A percentile compares a stretch with the other conserved stretches of the same genome.
Conservation (phyloP, 257 asterid genomes). For the Plantago ovata region DNA sequence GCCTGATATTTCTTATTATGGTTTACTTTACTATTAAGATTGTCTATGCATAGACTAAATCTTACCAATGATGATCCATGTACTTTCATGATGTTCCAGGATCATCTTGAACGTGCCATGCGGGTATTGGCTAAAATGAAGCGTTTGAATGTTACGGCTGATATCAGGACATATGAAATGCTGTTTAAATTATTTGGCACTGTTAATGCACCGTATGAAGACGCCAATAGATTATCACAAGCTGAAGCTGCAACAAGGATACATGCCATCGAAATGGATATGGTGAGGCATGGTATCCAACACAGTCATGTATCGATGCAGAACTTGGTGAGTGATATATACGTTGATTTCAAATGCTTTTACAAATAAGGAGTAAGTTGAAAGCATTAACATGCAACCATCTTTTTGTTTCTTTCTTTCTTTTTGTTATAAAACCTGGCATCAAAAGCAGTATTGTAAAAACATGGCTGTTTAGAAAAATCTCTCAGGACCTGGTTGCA, state of each 20-base stretch:
- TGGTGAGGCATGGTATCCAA: constrained; percentile 67
- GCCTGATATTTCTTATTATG: no score
- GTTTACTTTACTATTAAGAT: no score
- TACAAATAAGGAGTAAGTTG: not conserved
- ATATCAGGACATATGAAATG: constrained; percentile 71
- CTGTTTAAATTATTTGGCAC: constrained; percentile 76
- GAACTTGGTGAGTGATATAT: constrained; percentile 53
- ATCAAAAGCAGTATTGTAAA: no score
- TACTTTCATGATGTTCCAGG: constrained; percentile 52
- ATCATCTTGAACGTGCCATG: constrained; percentile 73
- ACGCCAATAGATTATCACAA: constrained; percentile 54
- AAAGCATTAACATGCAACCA: not conserved
- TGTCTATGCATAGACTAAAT: no score
- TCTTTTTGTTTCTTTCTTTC: constrained; percentile 5
- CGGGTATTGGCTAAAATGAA: constrained; percentile 57
- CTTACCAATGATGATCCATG: constrained; percentile 1
- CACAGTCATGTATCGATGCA: constrained; percentile 61
- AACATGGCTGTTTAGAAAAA: no score
- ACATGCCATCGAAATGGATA: constrained; percentile 75
- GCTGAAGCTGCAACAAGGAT: constrained; percentile 67
- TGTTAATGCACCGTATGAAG: constrained; percentile 75
- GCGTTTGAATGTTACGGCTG: constrained; percentile 42
- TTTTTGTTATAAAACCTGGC: not conserved
- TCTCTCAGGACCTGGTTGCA: no score
- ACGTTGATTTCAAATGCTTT: constrained; percentile 16